Evolutionary conservation across 2,329 filamentous ascomycete genomes (phyloP).

Genomic region (Alternaria hordeiaustralica): DNA sequence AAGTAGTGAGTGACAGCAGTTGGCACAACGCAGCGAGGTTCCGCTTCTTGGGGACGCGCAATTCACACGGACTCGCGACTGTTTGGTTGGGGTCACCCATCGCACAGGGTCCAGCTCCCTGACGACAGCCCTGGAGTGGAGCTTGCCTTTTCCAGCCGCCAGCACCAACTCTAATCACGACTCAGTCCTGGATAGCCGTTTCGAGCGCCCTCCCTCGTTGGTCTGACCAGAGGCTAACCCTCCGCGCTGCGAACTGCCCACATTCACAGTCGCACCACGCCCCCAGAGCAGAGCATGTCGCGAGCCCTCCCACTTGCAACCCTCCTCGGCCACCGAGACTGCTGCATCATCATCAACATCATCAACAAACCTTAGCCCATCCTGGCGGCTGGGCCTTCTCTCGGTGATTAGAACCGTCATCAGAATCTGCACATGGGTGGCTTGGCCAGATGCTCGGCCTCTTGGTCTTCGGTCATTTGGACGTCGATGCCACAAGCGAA

Average conservation of each 20-base stretch:
- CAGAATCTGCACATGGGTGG: constrained; percentile 2
- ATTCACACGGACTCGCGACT: not conserved
- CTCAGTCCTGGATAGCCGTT: not conserved
- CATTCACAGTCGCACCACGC: not conserved
- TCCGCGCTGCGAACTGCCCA: not conserved
- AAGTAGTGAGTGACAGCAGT: not conserved
- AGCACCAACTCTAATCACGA: not conserved
- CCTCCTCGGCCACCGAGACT: not conserved
- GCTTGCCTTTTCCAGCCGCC: not conserved
- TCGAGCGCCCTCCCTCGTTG: not conserved
- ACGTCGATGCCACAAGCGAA: not conserved
- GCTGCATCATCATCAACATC: not conserved
- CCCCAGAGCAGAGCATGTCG: not conserved
- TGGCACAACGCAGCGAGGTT: not conserved
- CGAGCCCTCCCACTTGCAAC: not conserved
- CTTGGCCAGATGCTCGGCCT: constrained; percentile 1
- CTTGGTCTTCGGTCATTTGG: not conserved
- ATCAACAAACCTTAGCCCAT: not conserved
- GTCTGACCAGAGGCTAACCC: not conserved
- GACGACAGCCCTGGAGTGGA: not conserved
- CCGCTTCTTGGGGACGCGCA: constrained; percentile 2
- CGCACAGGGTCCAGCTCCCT: not conserved
- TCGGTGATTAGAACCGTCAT: not conserved
- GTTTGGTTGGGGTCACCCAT: not conserved
- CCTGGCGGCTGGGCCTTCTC: not conserved